These are phyloP conservation scores for Tuber melanosporum DNA, from an alignment of 495 filamentous ascomycete genomes.

Conservation along the genomic window DNA sequence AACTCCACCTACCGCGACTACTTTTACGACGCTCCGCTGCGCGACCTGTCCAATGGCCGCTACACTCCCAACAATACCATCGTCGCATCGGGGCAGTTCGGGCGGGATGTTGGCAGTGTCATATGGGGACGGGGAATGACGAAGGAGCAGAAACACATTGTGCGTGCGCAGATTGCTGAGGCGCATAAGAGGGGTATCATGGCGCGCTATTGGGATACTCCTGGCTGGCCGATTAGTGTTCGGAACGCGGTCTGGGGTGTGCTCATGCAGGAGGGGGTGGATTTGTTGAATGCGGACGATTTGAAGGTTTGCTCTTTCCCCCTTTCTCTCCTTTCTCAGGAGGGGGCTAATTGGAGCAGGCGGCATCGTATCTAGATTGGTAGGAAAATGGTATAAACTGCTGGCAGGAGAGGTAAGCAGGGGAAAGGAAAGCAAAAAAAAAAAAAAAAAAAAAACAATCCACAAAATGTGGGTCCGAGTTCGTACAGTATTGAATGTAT, in stretches of 20 bases:
- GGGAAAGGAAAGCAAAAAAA: background rate
- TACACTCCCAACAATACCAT: slow-evolving; percentile 31
- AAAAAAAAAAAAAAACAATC: background rate
- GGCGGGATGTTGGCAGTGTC: slow-evolving; percentile 46
- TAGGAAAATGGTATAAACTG: slow-evolving; percentile 2
- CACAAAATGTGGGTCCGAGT: background rate
- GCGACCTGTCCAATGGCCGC: slow-evolving; percentile 24
- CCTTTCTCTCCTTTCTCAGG: slow-evolving; percentile 46
- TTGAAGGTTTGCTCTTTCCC: slow-evolving; percentile 46
- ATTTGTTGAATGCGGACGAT: slow-evolving; percentile 75
- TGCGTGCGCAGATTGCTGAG: slow-evolving; percentile 60
- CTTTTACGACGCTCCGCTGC: slow-evolving; percentile 49
- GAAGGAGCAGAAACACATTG: slow-evolving; percentile 51
- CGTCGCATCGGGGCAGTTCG: slow-evolving; percentile 44
- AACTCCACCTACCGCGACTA: slow-evolving; percentile 51
- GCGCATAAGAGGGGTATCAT: slow-evolving; percentile 69
- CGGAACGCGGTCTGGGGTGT: slow-evolving; percentile 70
- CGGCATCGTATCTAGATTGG: slow-evolving; percentile 22
- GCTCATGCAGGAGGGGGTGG: slow-evolving; percentile 64
- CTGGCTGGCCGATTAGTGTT: slow-evolving; percentile 66
- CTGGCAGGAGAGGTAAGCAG: background rate
- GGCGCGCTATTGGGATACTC: slow-evolving; percentile 71
- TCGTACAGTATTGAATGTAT: background rate
- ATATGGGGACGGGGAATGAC: slow-evolving; percentile 46
- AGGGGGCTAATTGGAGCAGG: slow-evolving; percentile 8